Evolutionary conservation across 208 protist genomes (phyloP).

Genomic region (Herpetomonas muscarum): DNA sequence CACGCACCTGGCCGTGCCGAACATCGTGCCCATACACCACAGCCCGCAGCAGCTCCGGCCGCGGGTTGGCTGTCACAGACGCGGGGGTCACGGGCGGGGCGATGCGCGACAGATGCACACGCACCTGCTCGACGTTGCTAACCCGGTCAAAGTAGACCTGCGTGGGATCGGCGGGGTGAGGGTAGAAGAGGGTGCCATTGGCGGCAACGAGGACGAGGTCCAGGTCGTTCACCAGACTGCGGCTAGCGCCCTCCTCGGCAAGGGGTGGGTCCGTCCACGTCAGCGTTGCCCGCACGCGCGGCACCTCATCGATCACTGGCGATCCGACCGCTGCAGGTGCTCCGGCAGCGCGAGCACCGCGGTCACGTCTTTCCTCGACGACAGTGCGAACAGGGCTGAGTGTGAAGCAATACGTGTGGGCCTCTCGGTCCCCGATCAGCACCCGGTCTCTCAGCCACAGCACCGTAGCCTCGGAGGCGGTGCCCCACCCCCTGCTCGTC

Average conservation of each 20-base stretch:
- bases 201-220: conserved; percentile 70
- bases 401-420: conserved; percentile 25
- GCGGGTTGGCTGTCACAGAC: background rate
- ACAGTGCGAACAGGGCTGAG: background rate
- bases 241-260: conserved; percentile 45
- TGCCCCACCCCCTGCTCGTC: background rate
- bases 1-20: conserved; percentile 15
- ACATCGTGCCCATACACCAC: conserved; percentile 49
- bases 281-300: conserved; percentile 54
- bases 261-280: conserved; percentile 77
- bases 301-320: background rate
- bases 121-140: conserved; percentile 64
- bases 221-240: conserved; percentile 74
- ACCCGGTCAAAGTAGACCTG: conserved; percentile 19
- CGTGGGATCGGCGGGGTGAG: conserved; percentile 8
- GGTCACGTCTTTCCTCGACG: background rate
- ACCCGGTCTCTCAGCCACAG: conserved; percentile 40
- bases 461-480: conserved; percentile 5
- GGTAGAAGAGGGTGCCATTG: conserved; percentile 41
- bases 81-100: conserved; percentile 10
- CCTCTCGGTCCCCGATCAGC: conserved; percentile 21
- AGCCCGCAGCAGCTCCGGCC: conserved; percentile 38
- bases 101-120: conserved; percentile 15
- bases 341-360: background rate
- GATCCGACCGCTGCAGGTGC: background rate